Conservation (phyloP, 345 rosid genomes). For the Euphorbia lathyris region DNA sequence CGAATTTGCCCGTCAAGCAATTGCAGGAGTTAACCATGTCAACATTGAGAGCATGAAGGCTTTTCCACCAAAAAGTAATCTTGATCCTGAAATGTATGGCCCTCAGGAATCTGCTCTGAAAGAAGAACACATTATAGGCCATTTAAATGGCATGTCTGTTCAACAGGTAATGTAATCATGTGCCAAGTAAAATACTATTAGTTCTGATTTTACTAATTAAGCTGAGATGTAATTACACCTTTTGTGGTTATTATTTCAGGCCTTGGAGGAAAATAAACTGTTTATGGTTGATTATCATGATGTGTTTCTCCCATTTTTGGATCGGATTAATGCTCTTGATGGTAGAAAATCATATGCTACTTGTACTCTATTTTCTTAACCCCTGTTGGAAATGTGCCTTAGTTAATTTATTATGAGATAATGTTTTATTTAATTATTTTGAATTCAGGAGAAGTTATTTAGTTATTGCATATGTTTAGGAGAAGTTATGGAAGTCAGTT, state of each 20-base stretch:
- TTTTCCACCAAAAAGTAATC: conserved; percentile 87
- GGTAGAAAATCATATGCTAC: conserved; percentile 92
- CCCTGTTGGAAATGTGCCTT: no score
- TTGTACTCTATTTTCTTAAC: conserved; percentile 75
- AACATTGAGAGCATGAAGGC: conserved; percentile 56
- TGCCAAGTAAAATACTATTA: not conserved
- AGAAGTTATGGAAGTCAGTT: no score
- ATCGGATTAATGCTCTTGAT: conserved; percentile 71
- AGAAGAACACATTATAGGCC: conserved; percentile 72
- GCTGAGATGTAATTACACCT: not conserved
- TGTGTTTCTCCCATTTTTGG: conserved; percentile 76
- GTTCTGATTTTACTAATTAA: not conserved
- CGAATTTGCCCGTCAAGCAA: conserved; percentile 87
- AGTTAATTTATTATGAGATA: no score
- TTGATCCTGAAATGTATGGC: conserved; percentile 75
- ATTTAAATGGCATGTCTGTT: conserved; percentile 77
- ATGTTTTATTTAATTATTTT: no score
- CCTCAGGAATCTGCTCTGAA: conserved; percentile 69
- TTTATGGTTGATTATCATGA: conserved; percentile 83
- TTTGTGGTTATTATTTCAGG: conserved; percentile 42
- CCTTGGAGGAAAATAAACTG: conserved; percentile 70
- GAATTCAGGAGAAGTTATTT: no score
- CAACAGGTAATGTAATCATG: conserved; percentile 45
- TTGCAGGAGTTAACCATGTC: conserved; percentile 91
- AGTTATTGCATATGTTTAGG: no score